A percentile compares a stretch with the other conserved stretches of the same genome.
phyloP scores from a whole-genome alignment of 768 basidiomycete genomes.

The Termitomyces sp. region DNA sequence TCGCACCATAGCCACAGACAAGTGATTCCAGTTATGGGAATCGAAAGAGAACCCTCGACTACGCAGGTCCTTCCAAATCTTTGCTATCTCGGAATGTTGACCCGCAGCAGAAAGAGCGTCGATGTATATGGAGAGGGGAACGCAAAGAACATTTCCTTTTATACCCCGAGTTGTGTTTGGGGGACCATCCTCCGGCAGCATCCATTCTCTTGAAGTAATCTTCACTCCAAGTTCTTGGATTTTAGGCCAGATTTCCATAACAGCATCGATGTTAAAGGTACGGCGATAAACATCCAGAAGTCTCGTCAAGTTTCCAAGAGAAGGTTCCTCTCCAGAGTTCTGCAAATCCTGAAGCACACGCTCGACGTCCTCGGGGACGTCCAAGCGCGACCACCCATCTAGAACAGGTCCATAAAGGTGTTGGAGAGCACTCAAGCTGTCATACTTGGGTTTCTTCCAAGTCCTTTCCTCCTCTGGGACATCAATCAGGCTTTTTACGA shows the following conservation, averaged over 20 bases:
- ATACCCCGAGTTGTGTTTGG: conserved; percentile 13
- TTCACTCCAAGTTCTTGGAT: conserved; percentile 55
- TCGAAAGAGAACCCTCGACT: conserved; percentile 70
- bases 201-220: conserved; percentile 25
- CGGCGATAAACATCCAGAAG: conserved; percentile 72
- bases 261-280: conserved; percentile 45
- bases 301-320: conserved; percentile 52
- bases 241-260: conserved; percentile 61
- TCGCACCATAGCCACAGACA: conserved; percentile 68
- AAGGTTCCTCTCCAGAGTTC: conserved; percentile 48
- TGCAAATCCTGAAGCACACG: conserved; percentile 48
- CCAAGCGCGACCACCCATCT: conserved; percentile 36
- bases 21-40: conserved; percentile 88
- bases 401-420: conserved; percentile 61
- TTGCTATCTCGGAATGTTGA: conserved; percentile 52
- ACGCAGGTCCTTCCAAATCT: conserved; percentile 62
- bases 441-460: conserved; percentile 34
- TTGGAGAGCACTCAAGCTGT: conserved; percentile 40
- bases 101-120: conserved; percentile 65
- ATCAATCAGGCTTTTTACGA: conserved; percentile 47
- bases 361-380: conserved; percentile 47
- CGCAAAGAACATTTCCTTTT: conserved; percentile 54
- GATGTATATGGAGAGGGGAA: conserved; percentile 79
- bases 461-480: conserved; percentile 23
- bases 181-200: conserved; percentile 20